A percentile compares a stretch with the other conserved stretches of the same genome.
Conservation (phyloP, 2,329 filamentous ascomycete genomes). For the Venturia pyrina region DNA sequence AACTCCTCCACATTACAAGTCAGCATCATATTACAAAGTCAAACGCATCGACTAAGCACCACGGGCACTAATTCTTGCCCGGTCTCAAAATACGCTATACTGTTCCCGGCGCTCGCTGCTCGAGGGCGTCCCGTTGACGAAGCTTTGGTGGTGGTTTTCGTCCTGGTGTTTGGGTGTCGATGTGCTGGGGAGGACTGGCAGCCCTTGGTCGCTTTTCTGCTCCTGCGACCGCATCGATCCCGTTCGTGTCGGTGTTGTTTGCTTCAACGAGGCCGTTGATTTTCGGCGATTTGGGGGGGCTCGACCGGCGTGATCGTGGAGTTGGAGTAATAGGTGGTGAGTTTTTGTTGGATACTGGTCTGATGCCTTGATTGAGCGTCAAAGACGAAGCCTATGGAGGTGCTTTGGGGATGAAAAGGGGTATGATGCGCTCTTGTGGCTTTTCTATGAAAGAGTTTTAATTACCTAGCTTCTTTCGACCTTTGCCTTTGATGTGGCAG, state of each 20-base stretch:
- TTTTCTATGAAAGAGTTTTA: not conserved
- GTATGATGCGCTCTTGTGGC: not conserved
- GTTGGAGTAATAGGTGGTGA: conserved; percentile 10
- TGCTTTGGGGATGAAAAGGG: not conserved
- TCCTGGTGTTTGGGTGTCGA: not conserved
- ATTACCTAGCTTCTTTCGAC: conserved; percentile 12
- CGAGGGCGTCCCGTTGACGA: not conserved
- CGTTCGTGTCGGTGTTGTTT: not conserved
- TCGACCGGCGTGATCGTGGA: conserved; percentile 4
- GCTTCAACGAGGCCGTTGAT: conserved; percentile 10
- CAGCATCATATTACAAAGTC: not conserved
- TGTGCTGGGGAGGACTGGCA: conserved; percentile 1
- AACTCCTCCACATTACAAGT: not conserved
- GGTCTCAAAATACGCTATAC: conserved; percentile 2
- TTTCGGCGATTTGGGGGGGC: conserved; percentile 2
- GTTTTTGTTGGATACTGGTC: conserved; percentile 4
- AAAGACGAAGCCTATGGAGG: not conserved
- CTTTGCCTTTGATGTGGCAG: conserved; percentile 17
- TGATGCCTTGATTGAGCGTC: conserved; percentile 9
- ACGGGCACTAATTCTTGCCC: not conserved
- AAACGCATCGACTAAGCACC: not conserved
- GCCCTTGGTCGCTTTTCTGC: not conserved
- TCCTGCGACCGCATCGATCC: not conserved
- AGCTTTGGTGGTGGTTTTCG: conserved; percentile 9
- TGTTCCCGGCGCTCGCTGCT: conserved; percentile 3